Conservation (phyloP, 1,284 basidiomycete genomes). For the Hymenochaete sp. region DNA sequence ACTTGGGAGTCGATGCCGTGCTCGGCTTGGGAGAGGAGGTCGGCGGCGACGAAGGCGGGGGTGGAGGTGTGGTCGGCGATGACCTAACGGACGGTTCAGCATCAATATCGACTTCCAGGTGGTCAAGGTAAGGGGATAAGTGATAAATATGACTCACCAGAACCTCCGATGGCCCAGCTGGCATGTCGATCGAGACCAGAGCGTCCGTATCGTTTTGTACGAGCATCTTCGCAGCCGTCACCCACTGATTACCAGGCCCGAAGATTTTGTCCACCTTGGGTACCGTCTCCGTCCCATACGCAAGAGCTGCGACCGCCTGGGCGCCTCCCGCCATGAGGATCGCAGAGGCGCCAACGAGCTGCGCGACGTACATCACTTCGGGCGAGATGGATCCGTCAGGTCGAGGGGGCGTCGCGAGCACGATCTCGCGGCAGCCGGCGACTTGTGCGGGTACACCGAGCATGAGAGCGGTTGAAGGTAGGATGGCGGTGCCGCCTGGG, state of each 20-base stretch:
- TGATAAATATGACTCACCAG: constrained; percentile 50
- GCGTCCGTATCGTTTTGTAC: constrained; percentile 99
- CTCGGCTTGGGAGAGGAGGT: constrained; percentile 95
- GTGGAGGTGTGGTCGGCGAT: constrained; percentile 85
- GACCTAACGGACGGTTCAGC: constrained; percentile 54
- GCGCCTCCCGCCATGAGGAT: constrained; percentile 93
- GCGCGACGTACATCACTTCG: constrained; percentile 92
- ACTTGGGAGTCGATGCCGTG: constrained; percentile 98
- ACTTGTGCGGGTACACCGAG: constrained; percentile 97
- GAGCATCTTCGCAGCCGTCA: constrained; percentile 98
- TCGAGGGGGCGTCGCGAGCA: constrained; percentile 92
- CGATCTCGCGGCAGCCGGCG: constrained; percentile 87
- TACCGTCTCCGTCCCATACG: constrained; percentile 90
- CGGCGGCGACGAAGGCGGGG: constrained; percentile 90
- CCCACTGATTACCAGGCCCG: constrained; percentile 99
- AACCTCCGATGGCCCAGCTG: constrained; percentile 95
- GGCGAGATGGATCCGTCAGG: constrained; percentile 86
- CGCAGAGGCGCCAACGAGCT: constrained; percentile 79
- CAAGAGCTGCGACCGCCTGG: constrained; percentile 95
- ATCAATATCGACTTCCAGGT: too few relatives aligned
- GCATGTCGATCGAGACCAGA: constrained; percentile 97
- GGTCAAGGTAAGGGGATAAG: too few relatives aligned
- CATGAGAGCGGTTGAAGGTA: constrained; percentile 97
- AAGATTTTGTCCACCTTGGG: constrained; percentile 99
- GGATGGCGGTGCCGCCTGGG: constrained; percentile 92